Base-by-base conservation (phyloP, 768 basidiomycete species). In the Dioszegia crocea region DNA sequence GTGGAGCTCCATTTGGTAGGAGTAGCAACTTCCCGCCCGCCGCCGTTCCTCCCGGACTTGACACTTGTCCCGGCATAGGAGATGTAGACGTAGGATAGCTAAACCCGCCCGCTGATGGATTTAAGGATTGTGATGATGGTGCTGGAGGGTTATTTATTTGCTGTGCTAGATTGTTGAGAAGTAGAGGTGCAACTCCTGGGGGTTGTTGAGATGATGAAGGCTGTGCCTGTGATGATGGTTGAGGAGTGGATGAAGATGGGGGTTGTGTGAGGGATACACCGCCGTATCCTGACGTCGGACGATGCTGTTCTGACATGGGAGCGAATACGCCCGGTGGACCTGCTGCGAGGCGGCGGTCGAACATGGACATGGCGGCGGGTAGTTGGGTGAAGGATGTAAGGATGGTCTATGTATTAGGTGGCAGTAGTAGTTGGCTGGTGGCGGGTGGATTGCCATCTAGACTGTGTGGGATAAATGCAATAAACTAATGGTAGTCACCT, bases 91-190 rank as follows among this genome's bases (percentile, higher is more conserved):
- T 44, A 5, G 54, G 54, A 56, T 56, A 56, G 36, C 54, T 45
- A 23, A 56, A 45, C 10, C 51, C 51, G 10, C 51, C 51, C 26
- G 51, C 51, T 19, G 51, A 40, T 8, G 51, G 51, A 23, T 53
- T 53, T 6, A 53, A 38, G 21, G 51, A 53, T 53, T 53, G 51
- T 4, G 56, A 43, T 30, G 50, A 59, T 23, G 68, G 71, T 26
- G 50, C 71, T 33, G 64, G 63, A 5, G 77, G 77, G 63, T 78
- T 78, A 60, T 78, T 78, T 24, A 78, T 57, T 56, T 67, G 70
- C 53, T 74, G 70, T 36, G 75, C 66, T 12, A 71, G 64, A 45
- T 69, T 71, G 44, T 75, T 69, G 17, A 62, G 62, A 11, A 76
- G 54, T 11, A 66, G 56, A 16, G 74, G 68, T 30, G 46, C 53